Evolutionary conservation across 2,329 filamentous ascomycete species (phyloP), one percentile per base, ranked within the genome.

Genomic region (Colletotrichum lupini): DNA sequence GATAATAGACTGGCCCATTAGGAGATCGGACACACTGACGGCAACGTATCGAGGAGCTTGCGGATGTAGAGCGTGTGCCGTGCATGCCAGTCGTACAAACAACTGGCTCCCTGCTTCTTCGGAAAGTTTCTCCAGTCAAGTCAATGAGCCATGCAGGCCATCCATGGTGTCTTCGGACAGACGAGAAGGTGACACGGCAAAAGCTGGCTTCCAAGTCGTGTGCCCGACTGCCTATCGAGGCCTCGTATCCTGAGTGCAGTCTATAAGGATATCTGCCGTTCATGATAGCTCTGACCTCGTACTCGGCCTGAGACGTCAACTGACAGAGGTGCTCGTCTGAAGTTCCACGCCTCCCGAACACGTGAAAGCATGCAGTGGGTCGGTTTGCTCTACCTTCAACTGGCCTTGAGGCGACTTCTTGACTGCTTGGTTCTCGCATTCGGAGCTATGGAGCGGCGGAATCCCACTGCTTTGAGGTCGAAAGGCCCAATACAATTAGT

Each of bases 21-120:
- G 9, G 30, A 19, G 35, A 22, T 16, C 58, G 32, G 6, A 55
- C 53, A 49, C 14, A 28, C 55, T 35, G 42, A 56, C 60, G 46
- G 46, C 66, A 55, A 32, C 55, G 32, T 11, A 28, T 46, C 26
- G 16, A 30, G 14, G 30, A 16, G 59, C 42, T 68, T 46, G n/a
- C 53, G 7, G 46, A 69, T 14, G 42, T 37, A 59, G 64, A 49
- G 70, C 66, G 69, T 56, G 66, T 69, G 66, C 42, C 60, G 30
- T 65, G 46, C 24, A 26, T 61, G 3, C 22, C 49, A 16, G 60
- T 56, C 55, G 26, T 35, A 70, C 67, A 35, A 24, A 64, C 59
- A 56, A 65, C 52, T 60, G 55, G 70, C 55, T 32, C n/a, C 60
- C 66, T 65, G 66, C 66, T 35, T 28, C 66, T 26, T 26, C 60